Evolutionary conservation across 805 yeast genomes (phyloP).

Genomic region (Metschnikowia dekortorum): DNA sequence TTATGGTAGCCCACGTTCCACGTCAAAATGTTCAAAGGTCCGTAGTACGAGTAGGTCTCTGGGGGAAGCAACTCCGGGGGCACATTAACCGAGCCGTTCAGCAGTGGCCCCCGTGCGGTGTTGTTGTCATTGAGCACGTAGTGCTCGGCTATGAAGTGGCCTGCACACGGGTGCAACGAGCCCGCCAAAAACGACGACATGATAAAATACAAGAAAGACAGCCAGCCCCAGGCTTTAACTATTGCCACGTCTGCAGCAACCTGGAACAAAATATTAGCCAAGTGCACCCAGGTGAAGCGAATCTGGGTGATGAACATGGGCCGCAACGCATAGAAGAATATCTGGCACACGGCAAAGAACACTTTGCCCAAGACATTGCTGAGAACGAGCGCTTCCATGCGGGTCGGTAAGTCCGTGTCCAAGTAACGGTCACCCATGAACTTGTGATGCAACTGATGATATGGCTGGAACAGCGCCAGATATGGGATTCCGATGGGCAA

Average conservation of each 20-base stretch:
- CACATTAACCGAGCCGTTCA: slow-evolving; percentile 23
- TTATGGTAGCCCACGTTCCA: slow-evolving; percentile 95
- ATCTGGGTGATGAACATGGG: slow-evolving; percentile 83
- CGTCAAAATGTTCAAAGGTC: slow-evolving; percentile 67
- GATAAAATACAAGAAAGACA: slow-evolving; percentile 61
- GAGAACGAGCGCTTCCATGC: slow-evolving; percentile 66
- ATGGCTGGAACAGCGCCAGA: slow-evolving; percentile 83
- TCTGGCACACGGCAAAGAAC: slow-evolving; percentile 85
- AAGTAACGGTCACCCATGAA: slow-evolving; percentile 77
- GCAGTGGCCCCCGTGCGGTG: slow-evolving; percentile 25
- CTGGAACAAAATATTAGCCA: slow-evolving; percentile 63
- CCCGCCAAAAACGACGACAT: slow-evolving; percentile 85
- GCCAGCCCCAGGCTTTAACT: slow-evolving; percentile 58
- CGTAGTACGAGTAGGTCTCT: slow-evolving; percentile 89
- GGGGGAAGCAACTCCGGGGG: slow-evolving; percentile 42
- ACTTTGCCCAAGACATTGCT: slow-evolving; percentile 82
- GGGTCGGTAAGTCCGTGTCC: slow-evolving; percentile 88
- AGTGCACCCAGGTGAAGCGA: slow-evolving; percentile 69
- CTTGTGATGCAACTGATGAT: slow-evolving; percentile 89
- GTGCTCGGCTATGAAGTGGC: slow-evolving; percentile 95
- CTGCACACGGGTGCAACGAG: slow-evolving; percentile 89
- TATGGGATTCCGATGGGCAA: slow-evolving; percentile 89
- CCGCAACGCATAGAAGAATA: slow-evolving; percentile 82
- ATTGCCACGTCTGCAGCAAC: slow-evolving; percentile 53
- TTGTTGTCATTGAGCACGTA: slow-evolving; percentile 63